Percentiles rank a stretch among this genome's conserved stretches.
Evolutionary conservation across 345 rosid species (phyloP).

Genomic region (Pugionium cornutum): DNA sequence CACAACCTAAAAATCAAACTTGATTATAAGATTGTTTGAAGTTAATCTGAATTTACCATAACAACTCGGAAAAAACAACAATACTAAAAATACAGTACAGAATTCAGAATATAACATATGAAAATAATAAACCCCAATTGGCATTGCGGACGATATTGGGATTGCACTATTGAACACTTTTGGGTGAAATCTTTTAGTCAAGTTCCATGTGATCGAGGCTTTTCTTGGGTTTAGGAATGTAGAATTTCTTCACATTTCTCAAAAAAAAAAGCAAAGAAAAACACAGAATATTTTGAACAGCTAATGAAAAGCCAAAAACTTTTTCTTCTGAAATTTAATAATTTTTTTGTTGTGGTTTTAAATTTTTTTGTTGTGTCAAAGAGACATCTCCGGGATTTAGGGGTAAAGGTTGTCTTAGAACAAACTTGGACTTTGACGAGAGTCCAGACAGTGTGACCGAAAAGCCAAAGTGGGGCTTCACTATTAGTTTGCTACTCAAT

Average conservation of each 20-base stretch:
- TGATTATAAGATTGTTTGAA: neutral
- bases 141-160: conserved; percentile 35
- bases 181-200: conserved; percentile 35
- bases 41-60: neutral
- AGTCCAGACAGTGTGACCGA: conserved; percentile 26
- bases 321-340: conserved; percentile 20
- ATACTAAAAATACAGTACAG: neutral
- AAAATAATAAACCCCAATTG: conserved; percentile 11
- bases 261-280: conserved; percentile 23
- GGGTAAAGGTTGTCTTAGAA: conserved; percentile 51
- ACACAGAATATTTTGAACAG: conserved; percentile 27
- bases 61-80: neutral
- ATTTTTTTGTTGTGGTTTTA: conserved; percentile 10
- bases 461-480: conserved; percentile 40
- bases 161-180: conserved; percentile 38
- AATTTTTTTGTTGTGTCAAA: conserved; percentile 34
- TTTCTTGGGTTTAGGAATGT: conserved; percentile 38
- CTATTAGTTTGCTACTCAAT: conserved; percentile 23
- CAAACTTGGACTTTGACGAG: conserved; percentile 69
- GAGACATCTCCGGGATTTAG: conserved; percentile 59
- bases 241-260: conserved; percentile 41
- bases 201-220: conserved; percentile 47
- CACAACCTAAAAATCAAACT: too few species aligned
- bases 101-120: conserved; percentile 4
- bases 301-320: conserved; percentile 35